Conservation (phyloP, 768 basidiomycete genomes). For the Hemileccinum rubropunctum region DNA sequence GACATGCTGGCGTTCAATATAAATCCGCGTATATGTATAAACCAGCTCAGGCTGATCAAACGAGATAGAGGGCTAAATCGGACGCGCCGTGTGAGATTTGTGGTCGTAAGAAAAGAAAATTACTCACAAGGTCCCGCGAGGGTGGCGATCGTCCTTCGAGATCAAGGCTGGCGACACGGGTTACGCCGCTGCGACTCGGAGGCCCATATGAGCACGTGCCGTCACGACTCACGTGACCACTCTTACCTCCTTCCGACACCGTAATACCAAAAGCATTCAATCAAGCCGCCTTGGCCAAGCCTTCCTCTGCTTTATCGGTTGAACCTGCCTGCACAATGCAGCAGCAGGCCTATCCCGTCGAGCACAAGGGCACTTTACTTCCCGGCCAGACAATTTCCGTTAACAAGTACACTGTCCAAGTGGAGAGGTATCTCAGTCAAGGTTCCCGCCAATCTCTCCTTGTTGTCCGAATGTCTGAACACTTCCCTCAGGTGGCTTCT, state of each 20-base stretch:
- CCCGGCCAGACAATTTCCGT: slow-evolving; percentile 88
- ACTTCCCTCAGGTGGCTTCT: slow-evolving; percentile 78
- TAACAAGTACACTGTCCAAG: slow-evolving; percentile 85
- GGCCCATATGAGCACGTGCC: slow-evolving; percentile 15
- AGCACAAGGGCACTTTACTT: slow-evolving; percentile 65
- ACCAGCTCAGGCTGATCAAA: not conserved
- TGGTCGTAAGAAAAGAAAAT: not conserved
- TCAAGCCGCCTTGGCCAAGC: slow-evolving; percentile 4
- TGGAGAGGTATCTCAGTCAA: slow-evolving; percentile 95
- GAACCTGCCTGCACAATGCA: slow-evolving; percentile 26
- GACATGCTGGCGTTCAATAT: not conserved
- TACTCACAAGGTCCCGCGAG: not conserved
- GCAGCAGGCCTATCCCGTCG: slow-evolving; percentile 41
- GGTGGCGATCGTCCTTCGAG: not conserved
- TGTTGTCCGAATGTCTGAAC: slow-evolving; percentile 8
- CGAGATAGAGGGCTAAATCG: not conserved
- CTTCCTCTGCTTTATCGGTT: slow-evolving; percentile 5
- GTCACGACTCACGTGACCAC: slow-evolving; percentile 14
- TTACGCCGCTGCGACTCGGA: too few relatives aligned
- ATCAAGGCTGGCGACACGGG: too few relatives aligned
- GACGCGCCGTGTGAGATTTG: not conserved
- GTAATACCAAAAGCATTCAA: not conserved
- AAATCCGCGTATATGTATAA: slow-evolving; percentile 1
- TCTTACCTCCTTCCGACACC: not conserved
- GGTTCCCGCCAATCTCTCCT: slow-evolving; percentile 43